Base-by-base conservation (phyloP, 1,284 basidiomycete species). In the Rhodofomes roseus region DNA sequence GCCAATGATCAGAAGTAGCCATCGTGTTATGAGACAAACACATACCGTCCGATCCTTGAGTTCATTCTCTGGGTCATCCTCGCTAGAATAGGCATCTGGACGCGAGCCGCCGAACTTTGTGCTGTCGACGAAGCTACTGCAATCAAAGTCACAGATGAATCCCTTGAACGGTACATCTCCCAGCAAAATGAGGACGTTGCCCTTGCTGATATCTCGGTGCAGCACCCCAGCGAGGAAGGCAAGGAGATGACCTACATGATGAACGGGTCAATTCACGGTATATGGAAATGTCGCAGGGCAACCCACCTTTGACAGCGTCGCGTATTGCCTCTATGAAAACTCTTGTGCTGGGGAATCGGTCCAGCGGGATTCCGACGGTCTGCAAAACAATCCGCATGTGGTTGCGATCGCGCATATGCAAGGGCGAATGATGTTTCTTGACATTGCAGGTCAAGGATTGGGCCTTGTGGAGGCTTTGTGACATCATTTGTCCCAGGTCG, bases 111-210 rank as follows among this genome's bases (percentile, higher is more conserved):
- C 25, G 27, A n/a, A 29, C 18, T 7, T 16, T 5, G 48, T 18
- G 4, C 22, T 12, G n/a, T 37, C 16, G 1, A 20, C 22, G 2
- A 20, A 39, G 22, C 55, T 55, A 12, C 51, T 53, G 48, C 53
- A 58, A 43, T 64, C 60, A 50, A 59, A 64, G 41, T 64, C 63
- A 41, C 52, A 53, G 8, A 64, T 9, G 25, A 61, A 56, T 7
- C 63, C 63, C 16, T 25, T 20, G 27, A 14, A 53, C 14, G 34
- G 40, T 11, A 22, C 22, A 8, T 18, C 27, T 27, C 25, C 48
- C 4, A 29, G 27, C 14, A 56, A 52, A 18, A 64, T 58, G 11
- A 62, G 34, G 11, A 62, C 55, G 29, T 64, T 62, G 9, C 59
- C 58, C 23, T 46, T 40, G 29, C 63, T 62, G 23, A 64, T 36